Conservation (phyloP, 768 basidiomycete genomes). For the Lactifluus hygrophoroides region DNA sequence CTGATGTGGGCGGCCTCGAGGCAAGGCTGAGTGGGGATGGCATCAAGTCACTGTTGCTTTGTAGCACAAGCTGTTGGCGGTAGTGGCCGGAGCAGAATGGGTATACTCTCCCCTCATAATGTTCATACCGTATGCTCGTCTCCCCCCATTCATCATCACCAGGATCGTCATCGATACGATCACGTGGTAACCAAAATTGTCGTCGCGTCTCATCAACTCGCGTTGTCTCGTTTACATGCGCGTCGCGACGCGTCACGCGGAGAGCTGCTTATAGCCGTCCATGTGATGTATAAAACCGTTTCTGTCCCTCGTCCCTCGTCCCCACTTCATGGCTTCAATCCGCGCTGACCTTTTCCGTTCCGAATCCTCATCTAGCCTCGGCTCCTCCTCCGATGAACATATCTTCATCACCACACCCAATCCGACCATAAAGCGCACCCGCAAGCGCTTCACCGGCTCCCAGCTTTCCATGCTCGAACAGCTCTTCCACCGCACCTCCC, state of each 20-base stretch:
- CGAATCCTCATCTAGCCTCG: conserved; percentile 14
- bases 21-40: too few species aligned
- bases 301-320: neutral
- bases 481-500: conserved; percentile 17
- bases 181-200: neutral
- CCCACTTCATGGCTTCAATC: conserved; percentile 4
- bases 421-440: conserved; percentile 12
- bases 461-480: conserved; percentile 20
- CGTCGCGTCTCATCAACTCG: neutral
- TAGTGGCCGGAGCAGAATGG: too few species aligned
- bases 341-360: conserved; percentile 10
- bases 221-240: conserved; percentile 10
- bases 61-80: too few species aligned
- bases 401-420: neutral
- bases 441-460: conserved; percentile 19
- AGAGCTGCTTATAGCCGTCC: neutral
- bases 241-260: conserved; percentile 8
- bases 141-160: too few species aligned
- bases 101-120: too few species aligned
- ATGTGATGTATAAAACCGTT: conserved; percentile 4
- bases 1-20: too few species aligned
- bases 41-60: too few species aligned
- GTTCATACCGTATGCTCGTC: too few species aligned
- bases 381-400: conserved; percentile 15
- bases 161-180: neutral